A percentile compares a stretch with the other conserved stretches of the same genome.
These are phyloP conservation scores for Cucumis hystrix DNA, from an alignment of 306 rosid genomes.

Conservation along the genomic window DNA sequence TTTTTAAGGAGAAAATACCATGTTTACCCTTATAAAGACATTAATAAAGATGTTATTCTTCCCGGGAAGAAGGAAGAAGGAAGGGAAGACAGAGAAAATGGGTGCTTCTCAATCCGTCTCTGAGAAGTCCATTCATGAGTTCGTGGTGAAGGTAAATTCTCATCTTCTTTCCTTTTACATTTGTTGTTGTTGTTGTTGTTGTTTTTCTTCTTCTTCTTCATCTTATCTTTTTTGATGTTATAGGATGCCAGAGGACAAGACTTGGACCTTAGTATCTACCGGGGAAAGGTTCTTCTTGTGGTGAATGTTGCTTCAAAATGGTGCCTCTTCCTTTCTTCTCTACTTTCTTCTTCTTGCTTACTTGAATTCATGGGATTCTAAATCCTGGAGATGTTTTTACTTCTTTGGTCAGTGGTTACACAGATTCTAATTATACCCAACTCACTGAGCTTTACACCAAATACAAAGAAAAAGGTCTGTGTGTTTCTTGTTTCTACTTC, in stretches of 20 bases:
- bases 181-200: no score
- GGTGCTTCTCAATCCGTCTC: slow-evolving; percentile 60
- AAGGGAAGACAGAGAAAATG: slow-evolving; percentile 15
- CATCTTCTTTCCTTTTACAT: background rate
- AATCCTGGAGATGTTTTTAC: background rate
- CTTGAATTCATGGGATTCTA: background rate
- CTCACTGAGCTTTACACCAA: slow-evolving; percentile 55
- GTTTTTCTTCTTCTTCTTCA: no score
- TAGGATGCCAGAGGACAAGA: slow-evolving; percentile 62
- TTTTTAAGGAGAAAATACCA: no score
- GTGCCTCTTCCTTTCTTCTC: slow-evolving; percentile 17
- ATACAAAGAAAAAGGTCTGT: slow-evolving; percentile 60
- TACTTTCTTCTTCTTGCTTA: background rate
- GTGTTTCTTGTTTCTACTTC: background rate
- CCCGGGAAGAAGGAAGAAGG: background rate
- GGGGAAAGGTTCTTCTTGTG: slow-evolving; percentile 70
- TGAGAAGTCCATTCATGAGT: slow-evolving; percentile 57
- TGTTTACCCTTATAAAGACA: no score
- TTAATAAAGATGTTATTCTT: background rate
- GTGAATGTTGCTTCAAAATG: slow-evolving; percentile 94
- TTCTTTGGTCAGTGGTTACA: slow-evolving; percentile 42
- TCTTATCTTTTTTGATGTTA: background rate
- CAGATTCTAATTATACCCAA: slow-evolving; percentile 74
- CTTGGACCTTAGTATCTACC: slow-evolving; percentile 53
- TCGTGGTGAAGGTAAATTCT: slow-evolving; percentile 54